Evolutionary conservation across 2,329 filamentous ascomycete genomes (phyloP).

Genomic region (Botrytis cinerea): DNA sequence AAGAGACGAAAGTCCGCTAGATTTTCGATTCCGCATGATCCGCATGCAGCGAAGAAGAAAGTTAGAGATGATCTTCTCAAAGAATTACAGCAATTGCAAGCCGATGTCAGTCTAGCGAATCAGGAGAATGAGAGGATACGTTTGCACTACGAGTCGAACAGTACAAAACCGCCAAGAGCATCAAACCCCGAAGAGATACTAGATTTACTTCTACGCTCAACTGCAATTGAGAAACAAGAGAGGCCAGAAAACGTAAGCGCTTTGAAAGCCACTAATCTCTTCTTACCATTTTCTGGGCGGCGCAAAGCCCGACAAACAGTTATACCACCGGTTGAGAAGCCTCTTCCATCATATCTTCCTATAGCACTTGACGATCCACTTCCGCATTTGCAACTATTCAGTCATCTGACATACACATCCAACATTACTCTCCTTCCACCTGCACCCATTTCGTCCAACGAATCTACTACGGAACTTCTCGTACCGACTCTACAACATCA

Average conservation of each 20-base stretch:
- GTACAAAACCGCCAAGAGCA: constrained; percentile 46
- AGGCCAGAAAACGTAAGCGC: constrained; percentile 34
- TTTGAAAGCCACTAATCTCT: constrained; percentile 38
- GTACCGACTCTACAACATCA: constrained; percentile 54
- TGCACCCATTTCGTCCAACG: constrained; percentile 25
- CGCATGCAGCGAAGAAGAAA: constrained; percentile 51
- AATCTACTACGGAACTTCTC: constrained; percentile 30
- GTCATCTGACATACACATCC: constrained; percentile 63
- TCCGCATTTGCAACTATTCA: constrained; percentile 71
- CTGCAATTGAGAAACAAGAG: constrained; percentile 27
- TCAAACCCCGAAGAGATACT: constrained; percentile 44
- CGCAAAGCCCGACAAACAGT: constrained; percentile 34
- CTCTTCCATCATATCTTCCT: constrained; percentile 61
- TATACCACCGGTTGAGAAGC: constrained; percentile 43
- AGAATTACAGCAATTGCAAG: constrained; percentile 58
- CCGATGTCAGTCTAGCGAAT: constrained; percentile 58
- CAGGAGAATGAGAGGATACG: constrained; percentile 60
- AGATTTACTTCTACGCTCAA: constrained; percentile 36
- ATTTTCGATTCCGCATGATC: constrained; percentile 37
- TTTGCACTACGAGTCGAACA: constrained; percentile 44
- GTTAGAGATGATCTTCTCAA: constrained; percentile 54
- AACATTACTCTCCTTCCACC: constrained; percentile 50
- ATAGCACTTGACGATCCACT: constrained; percentile 65
- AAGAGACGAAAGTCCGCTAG: constrained; percentile 38
- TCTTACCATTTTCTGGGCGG: constrained; percentile 39